Conservation (phyloP, 495 filamentous ascomycete genomes). For the Penicillium taxi region DNA sequence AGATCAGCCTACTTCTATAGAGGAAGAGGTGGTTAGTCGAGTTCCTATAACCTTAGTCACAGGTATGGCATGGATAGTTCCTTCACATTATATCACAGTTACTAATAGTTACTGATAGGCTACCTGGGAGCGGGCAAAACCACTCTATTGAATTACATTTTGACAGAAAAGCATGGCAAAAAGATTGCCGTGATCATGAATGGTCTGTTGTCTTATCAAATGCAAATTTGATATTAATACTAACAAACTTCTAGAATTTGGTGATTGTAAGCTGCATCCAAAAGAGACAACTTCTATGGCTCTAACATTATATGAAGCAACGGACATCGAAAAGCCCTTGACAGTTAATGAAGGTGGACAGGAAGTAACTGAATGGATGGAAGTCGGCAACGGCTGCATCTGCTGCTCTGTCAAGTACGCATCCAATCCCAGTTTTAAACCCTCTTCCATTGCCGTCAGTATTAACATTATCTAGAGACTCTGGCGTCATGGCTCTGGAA, state of each 20-base stretch:
- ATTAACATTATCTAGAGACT: constrained; percentile 50
- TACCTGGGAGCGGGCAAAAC: constrained; percentile 96
- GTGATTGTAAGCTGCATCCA: constrained; percentile 61
- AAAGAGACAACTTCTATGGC: background rate
- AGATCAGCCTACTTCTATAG: constrained; percentile 11
- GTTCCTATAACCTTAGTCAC: constrained; percentile 96
- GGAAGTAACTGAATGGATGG: constrained; percentile 88
- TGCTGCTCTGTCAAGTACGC: constrained; percentile 95
- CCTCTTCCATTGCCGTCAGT: background rate
- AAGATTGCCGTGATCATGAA: constrained; percentile 97
- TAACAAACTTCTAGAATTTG: constrained; percentile 62
- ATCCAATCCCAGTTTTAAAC: background rate
- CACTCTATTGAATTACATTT: constrained; percentile 89
- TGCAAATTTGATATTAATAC: constrained; percentile 3
- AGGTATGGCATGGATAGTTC: constrained; percentile 38
- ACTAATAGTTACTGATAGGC: constrained; percentile 32
- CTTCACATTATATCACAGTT: background rate
- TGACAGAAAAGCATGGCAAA: constrained; percentile 90
- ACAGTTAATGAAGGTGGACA: constrained; percentile 80
- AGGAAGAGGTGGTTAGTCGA: constrained; percentile 35
- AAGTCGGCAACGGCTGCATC: constrained; percentile 93
- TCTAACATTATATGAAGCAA: constrained; percentile 44
- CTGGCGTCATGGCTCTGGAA: constrained; percentile 88
- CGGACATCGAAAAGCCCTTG: constrained; percentile 89
- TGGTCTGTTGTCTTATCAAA: constrained; percentile 40